Base-by-base conservation (phyloP, 495 filamentous ascomycete species). In the Aspergillus wentii region DNA sequence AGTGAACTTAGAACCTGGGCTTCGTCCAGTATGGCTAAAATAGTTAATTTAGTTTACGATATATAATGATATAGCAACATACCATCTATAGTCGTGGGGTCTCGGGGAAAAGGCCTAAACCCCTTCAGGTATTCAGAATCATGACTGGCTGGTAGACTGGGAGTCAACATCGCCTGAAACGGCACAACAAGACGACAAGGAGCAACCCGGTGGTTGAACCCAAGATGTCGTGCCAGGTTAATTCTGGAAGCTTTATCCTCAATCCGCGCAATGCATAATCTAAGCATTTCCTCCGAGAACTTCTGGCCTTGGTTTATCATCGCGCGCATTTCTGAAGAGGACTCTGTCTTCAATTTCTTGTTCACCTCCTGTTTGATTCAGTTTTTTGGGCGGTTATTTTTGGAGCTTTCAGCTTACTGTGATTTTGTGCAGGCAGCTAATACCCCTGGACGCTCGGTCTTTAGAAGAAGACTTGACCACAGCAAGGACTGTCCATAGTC, bases 401-500 rank as follows among this genome's bases (percentile, higher is more conserved):
- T 39, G 3, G 20, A 34, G 33, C 51, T 30, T 51, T 6, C 19
- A 34, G 33, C 51, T 30, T 51, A 68, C 66, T 21, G 52, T 62
- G 29, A 66, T 68, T 39, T 60, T 75, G 36, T 73, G 52, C n/a
- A 76, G 59, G 44, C 71, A 76, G 28, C 51, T 56, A 10, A 61
- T 57, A 7, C 74, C 75, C 38, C 64, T 56, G 8, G 55, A 64
- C 9, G 68, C 68, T 48, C 66, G 57, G 17, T 72, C 72, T 37
- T 71, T 72, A 32, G 62, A 68, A 25, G 68, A 75, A 5, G 62
- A 76, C 47, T 76, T 78, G 27, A 85, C 81, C 14, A 95, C 81
- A 5, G 91, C 86, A 35, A 96, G 75, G 9, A 97, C 64, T 43
- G 80, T 86, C 94, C 92, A 99, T 31, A 97, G 59, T n/a, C 90